Evolutionary conservation across 1,284 basidiomycete species (phyloP), one percentile per base, ranked within the genome.

Genomic region (Ganoderma lucidum): DNA sequence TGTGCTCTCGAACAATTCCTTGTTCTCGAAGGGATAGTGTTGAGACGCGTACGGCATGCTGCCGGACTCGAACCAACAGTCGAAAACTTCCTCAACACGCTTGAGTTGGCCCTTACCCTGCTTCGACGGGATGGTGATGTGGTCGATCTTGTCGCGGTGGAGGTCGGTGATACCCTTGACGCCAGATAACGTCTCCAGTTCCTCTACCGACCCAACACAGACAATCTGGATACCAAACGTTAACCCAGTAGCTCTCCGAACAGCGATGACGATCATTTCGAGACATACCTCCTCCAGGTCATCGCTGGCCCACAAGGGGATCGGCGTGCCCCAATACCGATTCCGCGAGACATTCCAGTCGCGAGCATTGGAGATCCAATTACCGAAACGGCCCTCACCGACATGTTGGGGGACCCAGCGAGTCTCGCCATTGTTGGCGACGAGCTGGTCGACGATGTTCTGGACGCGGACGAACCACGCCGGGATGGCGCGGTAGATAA

Each of bases 21-120:
- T 93, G 83, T 97, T 98, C 82, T 99, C 97, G 80, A 99, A 99
- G 9, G 98, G 98, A 85, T 98, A 99, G 82, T 99, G 98, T 15
- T 91, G 87, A 79, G 99, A 97, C 1, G 97, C 98, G 78, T 98
- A 99, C 4, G 98, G 98, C 98, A 99, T 99, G 78, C 96, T 96
- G 82, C 98, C 98, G 8, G 97, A 99, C 84, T 99, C 98, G 80
- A 99, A 99, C 98, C 98, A 99, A 80, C 98, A 99, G 81, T 99
- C 98, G 80, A 99, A 99, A 41, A 99, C 96, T 81, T 99, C 98
- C 71, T 98, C 96, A 23, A 99, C 88, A 69, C 97, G 91, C 81
- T 89, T 95, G 56, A 99, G 84, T 28, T 83, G 81, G 28, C 97
- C 98, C 78, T 97, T 98, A 72, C 97, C 97, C 80, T 91, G 82